A percentile compares a stretch with the other conserved stretches of the same genome.
These are phyloP conservation scores for Amaranthus hypochondriacus DNA, from an alignment of 148 eudicot species.

Conservation along the genomic window DNA sequence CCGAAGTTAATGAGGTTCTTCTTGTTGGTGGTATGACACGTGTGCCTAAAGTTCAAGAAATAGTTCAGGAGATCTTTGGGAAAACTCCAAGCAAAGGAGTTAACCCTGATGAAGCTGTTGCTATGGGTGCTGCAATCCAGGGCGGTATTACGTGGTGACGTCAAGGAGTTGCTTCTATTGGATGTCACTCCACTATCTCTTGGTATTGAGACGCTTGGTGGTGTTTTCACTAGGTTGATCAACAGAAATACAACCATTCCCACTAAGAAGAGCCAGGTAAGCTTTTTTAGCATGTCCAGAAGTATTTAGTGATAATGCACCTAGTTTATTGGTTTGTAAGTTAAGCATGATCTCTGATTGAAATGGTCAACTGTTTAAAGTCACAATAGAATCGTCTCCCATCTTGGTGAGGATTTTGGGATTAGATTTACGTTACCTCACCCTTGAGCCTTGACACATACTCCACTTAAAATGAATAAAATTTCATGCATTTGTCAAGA, in stretches of 20 bases:
- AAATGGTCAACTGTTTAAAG: too few species aligned
- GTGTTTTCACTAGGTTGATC: constrained; percentile 84
- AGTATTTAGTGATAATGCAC: too few species aligned
- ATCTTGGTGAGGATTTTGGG: too few species aligned
- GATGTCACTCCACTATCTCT: constrained; percentile 95
- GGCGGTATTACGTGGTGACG: constrained; percentile 96
- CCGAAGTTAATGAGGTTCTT: constrained; percentile 86
- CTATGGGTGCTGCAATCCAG: constrained; percentile 99
- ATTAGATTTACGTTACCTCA: too few species aligned
- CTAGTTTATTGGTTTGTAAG: too few species aligned
- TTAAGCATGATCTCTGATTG: too few species aligned
- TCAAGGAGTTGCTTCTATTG: constrained; percentile 85
- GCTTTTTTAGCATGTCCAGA: background rate
- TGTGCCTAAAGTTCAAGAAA: constrained; percentile 82
- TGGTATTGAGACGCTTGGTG: constrained; percentile 95
- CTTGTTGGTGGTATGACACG: constrained; percentile 98
- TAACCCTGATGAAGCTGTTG: constrained; percentile 94
- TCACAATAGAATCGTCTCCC: too few species aligned
- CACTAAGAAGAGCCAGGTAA: constrained; percentile 93
- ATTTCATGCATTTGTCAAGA: too few species aligned
- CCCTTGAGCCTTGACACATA: too few species aligned
- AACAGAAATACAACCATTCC: constrained; percentile 92
- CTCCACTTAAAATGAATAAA: too few species aligned
- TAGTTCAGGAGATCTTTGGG: constrained; percentile 78
- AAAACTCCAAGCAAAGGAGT: constrained; percentile 94